These are phyloP conservation scores for Aspergillus fumigatiaffinis DNA, from an alignment of 2,329 filamentous ascomycete genomes.

Conservation along the genomic window DNA sequence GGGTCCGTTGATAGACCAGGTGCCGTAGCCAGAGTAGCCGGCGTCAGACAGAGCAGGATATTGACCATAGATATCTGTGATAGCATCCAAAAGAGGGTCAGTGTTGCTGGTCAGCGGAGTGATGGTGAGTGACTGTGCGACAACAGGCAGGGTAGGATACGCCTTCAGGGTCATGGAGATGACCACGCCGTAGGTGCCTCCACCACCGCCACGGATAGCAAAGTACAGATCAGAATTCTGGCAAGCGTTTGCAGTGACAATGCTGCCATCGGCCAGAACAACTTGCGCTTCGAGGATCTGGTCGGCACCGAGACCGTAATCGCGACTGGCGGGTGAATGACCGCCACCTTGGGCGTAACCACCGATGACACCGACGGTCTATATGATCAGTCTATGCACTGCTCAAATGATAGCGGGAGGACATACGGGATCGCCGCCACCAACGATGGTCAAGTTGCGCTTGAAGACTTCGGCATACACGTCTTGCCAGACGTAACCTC, in stretches of 20 bases:
- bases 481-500: conserved; percentile 19
- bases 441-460: conserved; percentile 26
- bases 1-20: conserved; percentile 5
- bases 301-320: conserved; percentile 44
- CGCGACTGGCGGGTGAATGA: conserved; percentile 36
- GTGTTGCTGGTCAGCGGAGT: conserved; percentile 5
- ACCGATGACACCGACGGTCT: conserved; percentile 24
- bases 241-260: conserved; percentile 33
- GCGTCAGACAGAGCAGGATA: conserved; percentile 5
- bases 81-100: neutral
- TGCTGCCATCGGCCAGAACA: conserved; percentile 35
- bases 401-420: neutral
- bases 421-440: conserved; percentile 22
- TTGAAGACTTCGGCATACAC: conserved; percentile 26
- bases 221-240: conserved; percentile 26
- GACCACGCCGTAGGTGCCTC: conserved; percentile 27
- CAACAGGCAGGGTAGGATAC: conserved; percentile 9
- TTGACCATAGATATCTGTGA: neutral
- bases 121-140: conserved; percentile 9
- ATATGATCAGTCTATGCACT: neutral
- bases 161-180: conserved; percentile 15
- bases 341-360: conserved; percentile 43
- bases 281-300: conserved; percentile 44
- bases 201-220: conserved; percentile 41
- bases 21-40: conserved; percentile 6